Evolutionary conservation across 768 basidiomycete species (phyloP).

Genomic region (Lentinula edodes): DNA sequence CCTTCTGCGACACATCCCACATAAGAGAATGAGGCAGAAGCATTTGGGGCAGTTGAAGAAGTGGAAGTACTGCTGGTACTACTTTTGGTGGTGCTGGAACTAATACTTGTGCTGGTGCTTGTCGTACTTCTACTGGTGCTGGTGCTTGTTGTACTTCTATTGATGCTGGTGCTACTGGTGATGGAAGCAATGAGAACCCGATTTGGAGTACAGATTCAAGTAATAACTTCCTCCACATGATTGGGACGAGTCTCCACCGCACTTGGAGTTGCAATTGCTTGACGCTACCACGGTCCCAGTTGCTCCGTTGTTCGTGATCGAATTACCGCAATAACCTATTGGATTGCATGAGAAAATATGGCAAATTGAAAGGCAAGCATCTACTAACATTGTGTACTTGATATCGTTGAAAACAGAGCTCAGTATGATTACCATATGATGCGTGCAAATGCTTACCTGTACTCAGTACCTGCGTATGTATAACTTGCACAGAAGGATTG

Average conservation of each 20-base stretch:
- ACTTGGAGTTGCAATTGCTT: slow-evolving; percentile 12
- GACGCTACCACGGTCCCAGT: slow-evolving; percentile 12
- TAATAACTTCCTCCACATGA: slow-evolving; percentile 15
- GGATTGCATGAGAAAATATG: not conserved
- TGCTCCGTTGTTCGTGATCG: slow-evolving; percentile 19
- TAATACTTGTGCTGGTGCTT: not conserved
- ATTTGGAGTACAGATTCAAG: slow-evolving; percentile 5
- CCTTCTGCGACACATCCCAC: slow-evolving; percentile 29
- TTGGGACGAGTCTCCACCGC: slow-evolving; percentile 14
- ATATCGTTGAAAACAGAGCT: no score
- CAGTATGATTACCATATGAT: not conserved
- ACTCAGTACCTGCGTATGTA: slow-evolving; percentile 25
- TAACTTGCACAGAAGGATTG: slow-evolving; percentile 24
- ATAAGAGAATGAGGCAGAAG: slow-evolving; percentile 9
- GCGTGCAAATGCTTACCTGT: slow-evolving; percentile 4
- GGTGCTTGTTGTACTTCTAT: not conserved
- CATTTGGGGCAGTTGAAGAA: slow-evolving; percentile 4
- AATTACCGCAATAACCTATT: slow-evolving; percentile 18
- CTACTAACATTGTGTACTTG: not conserved
- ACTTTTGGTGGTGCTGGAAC: not conserved
- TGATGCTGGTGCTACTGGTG: no score
- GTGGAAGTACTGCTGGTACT: not conserved
- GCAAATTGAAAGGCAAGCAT: not conserved
- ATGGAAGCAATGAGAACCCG: slow-evolving; percentile 4
- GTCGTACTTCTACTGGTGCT: not conserved